Conservation (phyloP, 495 filamentous ascomycete genomes). For the Penicillium pulvis region DNA sequence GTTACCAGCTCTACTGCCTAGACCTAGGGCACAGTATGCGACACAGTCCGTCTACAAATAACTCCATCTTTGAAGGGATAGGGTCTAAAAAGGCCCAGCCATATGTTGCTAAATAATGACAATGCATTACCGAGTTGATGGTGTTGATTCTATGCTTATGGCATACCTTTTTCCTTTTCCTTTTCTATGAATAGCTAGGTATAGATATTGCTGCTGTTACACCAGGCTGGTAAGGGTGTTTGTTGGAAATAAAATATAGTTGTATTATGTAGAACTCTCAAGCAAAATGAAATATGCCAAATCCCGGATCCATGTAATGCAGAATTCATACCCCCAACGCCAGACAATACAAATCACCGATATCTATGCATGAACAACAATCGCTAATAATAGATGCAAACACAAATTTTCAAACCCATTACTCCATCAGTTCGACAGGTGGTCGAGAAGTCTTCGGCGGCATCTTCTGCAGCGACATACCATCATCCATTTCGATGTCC, state of each 20-base stretch:
- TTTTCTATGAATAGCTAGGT: no score
- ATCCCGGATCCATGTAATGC: constrained; percentile 4
- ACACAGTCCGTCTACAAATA: no score
- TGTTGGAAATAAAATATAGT: background rate
- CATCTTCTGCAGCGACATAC: constrained; percentile 53
- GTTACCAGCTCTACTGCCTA: background rate
- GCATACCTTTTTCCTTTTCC: no score
- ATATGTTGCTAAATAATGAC: no score
- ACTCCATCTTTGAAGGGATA: no score
- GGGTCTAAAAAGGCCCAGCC: no score
- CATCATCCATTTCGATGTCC: constrained; percentile 43
- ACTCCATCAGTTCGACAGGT: constrained; percentile 87
- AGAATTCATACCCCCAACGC: constrained; percentile 9
- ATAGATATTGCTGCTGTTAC: no score
- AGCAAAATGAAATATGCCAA: background rate
- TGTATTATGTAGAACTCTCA: background rate
- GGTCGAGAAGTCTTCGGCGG: constrained; percentile 78
- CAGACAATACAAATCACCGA: background rate
- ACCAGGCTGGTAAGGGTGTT: no score
- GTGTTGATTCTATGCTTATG: no score
- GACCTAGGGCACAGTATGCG: no score
- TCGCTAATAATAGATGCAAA: constrained; percentile 17
- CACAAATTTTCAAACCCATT: constrained; percentile 12
- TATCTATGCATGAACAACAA: constrained; percentile 17
- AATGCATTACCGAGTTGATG: no score